These are phyloP conservation scores for Buxus sempervirens DNA, from an alignment of 164 flowering plant species.

Conservation along the genomic window DNA sequence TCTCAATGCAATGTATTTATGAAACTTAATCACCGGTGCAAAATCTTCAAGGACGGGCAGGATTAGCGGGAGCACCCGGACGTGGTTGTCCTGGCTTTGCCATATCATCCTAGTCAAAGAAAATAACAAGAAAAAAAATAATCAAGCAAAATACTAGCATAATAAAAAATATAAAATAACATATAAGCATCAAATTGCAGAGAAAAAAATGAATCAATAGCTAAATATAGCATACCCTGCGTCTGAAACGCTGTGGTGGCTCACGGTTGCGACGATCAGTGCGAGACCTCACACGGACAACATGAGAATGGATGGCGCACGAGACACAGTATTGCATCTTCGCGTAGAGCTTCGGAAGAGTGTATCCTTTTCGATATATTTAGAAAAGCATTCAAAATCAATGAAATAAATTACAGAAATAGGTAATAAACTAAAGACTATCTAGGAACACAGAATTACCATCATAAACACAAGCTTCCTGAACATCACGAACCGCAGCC, in stretches of 20 bases:
- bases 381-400: neutral
- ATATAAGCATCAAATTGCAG: neutral
- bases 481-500: constrained; percentile 13
- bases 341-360: constrained; percentile 24
- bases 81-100: constrained; percentile 1
- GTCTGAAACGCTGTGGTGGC: constrained; percentile 5
- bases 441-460: neutral
- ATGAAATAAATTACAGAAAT: neutral
- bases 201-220: neutral
- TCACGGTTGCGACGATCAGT: constrained; percentile 5
- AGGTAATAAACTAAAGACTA: neutral
- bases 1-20: neutral
- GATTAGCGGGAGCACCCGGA: neutral
- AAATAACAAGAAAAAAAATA: neutral
- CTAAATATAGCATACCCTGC: neutral
- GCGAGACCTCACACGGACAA: constrained; percentile 8
- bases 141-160: neutral
- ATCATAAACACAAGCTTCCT: constrained; percentile 9
- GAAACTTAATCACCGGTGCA: neutral
- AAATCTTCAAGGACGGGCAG: neutral
- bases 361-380: constrained; percentile 9
- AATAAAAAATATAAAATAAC: neutral
- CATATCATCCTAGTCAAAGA: neutral
- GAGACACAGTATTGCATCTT: constrained; percentile 28
- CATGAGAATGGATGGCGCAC: constrained; percentile 21